Percentiles rank a stretch among this genome's conserved stretches.
These are phyloP conservation scores for Penicillium dipodomyicola DNA, from an alignment of 495 filamentous ascomycete genomes.

Conservation along the genomic window DNA sequence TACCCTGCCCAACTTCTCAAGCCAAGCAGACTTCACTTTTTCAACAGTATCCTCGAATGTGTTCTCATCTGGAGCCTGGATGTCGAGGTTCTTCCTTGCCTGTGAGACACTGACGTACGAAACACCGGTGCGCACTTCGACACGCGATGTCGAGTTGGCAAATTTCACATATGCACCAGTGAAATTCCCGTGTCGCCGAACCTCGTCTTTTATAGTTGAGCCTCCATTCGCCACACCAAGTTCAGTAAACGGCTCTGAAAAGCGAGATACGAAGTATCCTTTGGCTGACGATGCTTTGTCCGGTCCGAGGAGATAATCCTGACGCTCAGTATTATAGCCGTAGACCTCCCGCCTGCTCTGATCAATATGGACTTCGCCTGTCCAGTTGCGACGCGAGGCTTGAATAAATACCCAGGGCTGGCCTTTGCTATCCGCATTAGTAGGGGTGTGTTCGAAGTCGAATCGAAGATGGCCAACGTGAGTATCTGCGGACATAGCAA, in stretches of 20 bases:
- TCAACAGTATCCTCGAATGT: constrained; percentile 22
- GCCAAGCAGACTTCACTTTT: constrained; percentile 24
- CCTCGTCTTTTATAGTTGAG: background rate
- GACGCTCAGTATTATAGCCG: constrained; percentile 30
- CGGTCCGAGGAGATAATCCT: constrained; percentile 31
- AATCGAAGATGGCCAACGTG: constrained; percentile 28
- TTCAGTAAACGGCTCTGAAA: constrained; percentile 22
- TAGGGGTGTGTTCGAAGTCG: constrained; percentile 15
- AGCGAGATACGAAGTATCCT: constrained; percentile 29
- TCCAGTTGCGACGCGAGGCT: constrained; percentile 30
- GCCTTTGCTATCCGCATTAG: background rate
- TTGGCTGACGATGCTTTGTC: constrained; percentile 26
- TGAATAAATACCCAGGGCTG: constrained; percentile 27
- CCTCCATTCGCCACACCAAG: constrained; percentile 22
- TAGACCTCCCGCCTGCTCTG: constrained; percentile 16
- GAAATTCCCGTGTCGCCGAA: constrained; percentile 19
- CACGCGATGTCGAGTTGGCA: constrained; percentile 4
- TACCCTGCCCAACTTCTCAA: constrained; percentile 28
- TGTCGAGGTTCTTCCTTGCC: constrained; percentile 25
- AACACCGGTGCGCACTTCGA: constrained; percentile 29
- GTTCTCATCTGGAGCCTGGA: constrained; percentile 19
- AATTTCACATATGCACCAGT: constrained; percentile 31
- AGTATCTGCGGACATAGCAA: constrained; percentile 25
- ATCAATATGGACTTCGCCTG: constrained; percentile 27
- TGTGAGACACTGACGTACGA: constrained; percentile 31